These are phyloP conservation scores for Ascochyta rabiei DNA, from an alignment of 2,329 filamentous ascomycete species.

Conservation along the genomic window DNA sequence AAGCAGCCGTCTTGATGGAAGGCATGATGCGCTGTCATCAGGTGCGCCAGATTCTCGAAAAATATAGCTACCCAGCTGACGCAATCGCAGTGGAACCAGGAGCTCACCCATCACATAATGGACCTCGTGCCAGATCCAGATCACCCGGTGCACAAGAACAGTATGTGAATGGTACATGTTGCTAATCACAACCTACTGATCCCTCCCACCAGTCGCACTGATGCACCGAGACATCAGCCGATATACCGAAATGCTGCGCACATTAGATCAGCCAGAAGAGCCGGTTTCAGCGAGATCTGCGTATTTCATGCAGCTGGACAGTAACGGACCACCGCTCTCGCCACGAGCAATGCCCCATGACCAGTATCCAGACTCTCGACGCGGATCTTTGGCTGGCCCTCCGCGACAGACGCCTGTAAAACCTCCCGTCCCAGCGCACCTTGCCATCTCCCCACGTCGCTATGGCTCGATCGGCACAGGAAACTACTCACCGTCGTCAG, in stretches of 20 bases:
- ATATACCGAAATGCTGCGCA: conserved; percentile 64
- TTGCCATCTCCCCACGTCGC: conserved; percentile 77
- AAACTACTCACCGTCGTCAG: conserved; percentile 72
- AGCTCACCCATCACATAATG: conserved; percentile 77
- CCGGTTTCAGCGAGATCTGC: conserved; percentile 61
- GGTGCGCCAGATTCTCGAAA: conserved; percentile 50
- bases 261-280: conserved; percentile 68
- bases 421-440: conserved; percentile 79
- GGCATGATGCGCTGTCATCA: conserved; percentile 75
- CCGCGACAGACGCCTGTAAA: conserved; percentile 72
- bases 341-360: conserved; percentile 87
- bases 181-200: conserved; percentile 34
- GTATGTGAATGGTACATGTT: conserved; percentile 59
- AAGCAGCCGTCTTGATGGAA: conserved; percentile 82
- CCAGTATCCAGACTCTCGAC: conserved; percentile 66
- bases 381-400: conserved; percentile 64
- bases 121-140: conserved; percentile 77
- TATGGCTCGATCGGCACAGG: conserved; percentile 85
- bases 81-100: conserved; percentile 73
- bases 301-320: conserved; percentile 52
- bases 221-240: conserved; percentile 69
- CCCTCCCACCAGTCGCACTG: conserved; percentile 42
- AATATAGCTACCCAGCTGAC: conserved; percentile 32
- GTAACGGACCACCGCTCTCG: conserved; percentile 74
- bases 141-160: conserved; percentile 78